Evolutionary conservation across 2,329 filamentous ascomycete species (phyloP).

Genomic region (Scopulariopsis brevicaulis): DNA sequence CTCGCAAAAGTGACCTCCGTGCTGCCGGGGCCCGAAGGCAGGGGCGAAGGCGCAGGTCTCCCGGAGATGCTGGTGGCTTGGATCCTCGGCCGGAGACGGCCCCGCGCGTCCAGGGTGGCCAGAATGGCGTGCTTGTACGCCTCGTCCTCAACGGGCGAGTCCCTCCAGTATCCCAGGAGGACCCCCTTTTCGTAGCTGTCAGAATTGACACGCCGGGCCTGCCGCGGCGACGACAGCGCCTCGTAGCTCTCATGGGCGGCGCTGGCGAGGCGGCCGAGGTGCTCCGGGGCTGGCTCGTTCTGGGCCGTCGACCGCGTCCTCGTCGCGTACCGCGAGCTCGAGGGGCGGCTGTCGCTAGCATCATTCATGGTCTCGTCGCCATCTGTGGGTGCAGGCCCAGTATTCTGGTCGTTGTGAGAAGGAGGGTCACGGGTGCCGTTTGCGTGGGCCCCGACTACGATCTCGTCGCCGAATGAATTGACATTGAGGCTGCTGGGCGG

Average conservation of each 20-base stretch:
- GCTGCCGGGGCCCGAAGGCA: constrained; percentile 47
- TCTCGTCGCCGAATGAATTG: constrained; percentile 36
- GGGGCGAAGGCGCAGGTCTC: constrained; percentile 30
- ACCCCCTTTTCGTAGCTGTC: constrained; percentile 28
- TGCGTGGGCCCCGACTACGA: constrained; percentile 18
- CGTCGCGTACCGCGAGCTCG: constrained; percentile 5
- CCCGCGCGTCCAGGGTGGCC: constrained; percentile 50
- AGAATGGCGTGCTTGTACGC: constrained; percentile 45
- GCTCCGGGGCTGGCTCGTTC: constrained; percentile 8
- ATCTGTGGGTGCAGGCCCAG: background rate
- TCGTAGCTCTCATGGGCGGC: constrained; percentile 5
- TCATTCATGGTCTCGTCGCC: background rate
- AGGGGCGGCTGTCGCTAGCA: constrained; percentile 1
- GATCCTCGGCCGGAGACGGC: constrained; percentile 48
- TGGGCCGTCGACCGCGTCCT: background rate
- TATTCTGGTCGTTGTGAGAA: background rate
- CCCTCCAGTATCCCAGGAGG: constrained; percentile 48
- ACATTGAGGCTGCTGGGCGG: constrained; percentile 26
- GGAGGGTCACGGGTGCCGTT: background rate
- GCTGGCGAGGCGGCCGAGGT: background rate
- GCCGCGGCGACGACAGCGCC: constrained; percentile 4
- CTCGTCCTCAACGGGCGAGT: constrained; percentile 37
- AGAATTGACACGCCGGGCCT: background rate
- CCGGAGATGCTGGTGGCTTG: constrained; percentile 36
- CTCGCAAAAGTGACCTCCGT: constrained; percentile 55